These are phyloP conservation scores for Cryptococcus sp. DNA, from an alignment of 1,284 basidiomycete species.

Conservation along the genomic window DNA sequence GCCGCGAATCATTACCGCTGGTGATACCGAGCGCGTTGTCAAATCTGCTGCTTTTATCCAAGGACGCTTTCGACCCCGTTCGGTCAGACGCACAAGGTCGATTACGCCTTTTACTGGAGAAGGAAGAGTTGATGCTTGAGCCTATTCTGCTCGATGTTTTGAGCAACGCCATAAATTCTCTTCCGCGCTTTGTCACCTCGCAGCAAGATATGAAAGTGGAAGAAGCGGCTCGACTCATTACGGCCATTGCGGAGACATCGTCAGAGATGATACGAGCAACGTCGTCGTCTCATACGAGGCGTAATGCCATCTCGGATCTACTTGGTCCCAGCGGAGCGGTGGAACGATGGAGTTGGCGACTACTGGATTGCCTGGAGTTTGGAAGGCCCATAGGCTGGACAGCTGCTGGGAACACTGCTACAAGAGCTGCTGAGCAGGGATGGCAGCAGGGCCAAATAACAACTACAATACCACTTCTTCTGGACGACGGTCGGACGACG, in stretches of 20 bases:
- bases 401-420: constrained; percentile 42
- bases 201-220: constrained; percentile 70
- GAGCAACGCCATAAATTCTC: constrained; percentile 64
- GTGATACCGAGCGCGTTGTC: constrained; percentile 63
- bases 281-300: constrained; percentile 38
- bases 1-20: constrained; percentile 70
- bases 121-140: constrained; percentile 51
- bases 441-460: constrained; percentile 38
- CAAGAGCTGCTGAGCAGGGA: constrained; percentile 49
- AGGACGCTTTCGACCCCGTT: constrained; percentile 67
- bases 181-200: constrained; percentile 72
- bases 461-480: constrained; percentile 18
- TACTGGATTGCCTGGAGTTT: constrained; percentile 75
- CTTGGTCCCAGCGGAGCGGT: constrained; percentile 79
- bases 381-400: constrained; percentile 59
- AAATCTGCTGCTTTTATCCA: constrained; percentile 54
- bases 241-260: constrained; percentile 66
- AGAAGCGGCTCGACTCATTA: constrained; percentile 66
- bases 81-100: constrained; percentile 57
- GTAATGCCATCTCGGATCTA: constrained; percentile 60
- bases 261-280: constrained; percentile 18
- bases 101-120: constrained; percentile 61
- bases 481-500: constrained; percentile 18
- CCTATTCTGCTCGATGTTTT: constrained; percentile 40
- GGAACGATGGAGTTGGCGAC: constrained; percentile 83